Conservation (phyloP, 2,329 filamentous ascomycete genomes). For the Helotiales sp. region DNA sequence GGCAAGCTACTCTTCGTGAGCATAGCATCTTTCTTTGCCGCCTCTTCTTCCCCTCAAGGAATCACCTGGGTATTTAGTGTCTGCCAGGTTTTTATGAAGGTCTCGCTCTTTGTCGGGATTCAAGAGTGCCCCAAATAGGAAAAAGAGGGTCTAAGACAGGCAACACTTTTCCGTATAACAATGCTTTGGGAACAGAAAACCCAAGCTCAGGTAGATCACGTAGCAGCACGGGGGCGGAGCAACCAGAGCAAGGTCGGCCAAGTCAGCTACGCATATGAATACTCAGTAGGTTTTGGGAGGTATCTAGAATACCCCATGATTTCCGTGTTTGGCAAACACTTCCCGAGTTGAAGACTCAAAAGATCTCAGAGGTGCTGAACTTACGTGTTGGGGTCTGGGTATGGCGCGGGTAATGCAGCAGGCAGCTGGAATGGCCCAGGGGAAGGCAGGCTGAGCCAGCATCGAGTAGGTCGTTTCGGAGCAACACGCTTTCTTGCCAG, state of each 20-base stretch:
- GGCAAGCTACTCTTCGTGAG: conserved; percentile 1
- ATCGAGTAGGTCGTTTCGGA: neutral
- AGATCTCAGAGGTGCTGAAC: neutral
- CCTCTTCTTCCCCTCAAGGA: neutral
- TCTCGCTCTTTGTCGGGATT: neutral
- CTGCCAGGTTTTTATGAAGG: neutral
- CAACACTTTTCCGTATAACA: neutral
- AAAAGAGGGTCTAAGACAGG: neutral
- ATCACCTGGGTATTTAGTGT: neutral
- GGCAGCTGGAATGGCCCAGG: neutral
- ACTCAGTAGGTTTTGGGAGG: neutral
- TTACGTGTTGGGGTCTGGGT: neutral
- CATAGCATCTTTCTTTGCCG: neutral
- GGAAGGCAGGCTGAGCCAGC: neutral
- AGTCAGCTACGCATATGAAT: neutral
- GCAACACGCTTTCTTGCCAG: neutral
- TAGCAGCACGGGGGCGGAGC: neutral
- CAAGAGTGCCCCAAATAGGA: neutral
- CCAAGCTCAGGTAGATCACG: neutral
- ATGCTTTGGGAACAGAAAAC: neutral
- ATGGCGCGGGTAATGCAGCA: neutral
- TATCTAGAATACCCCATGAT: neutral
- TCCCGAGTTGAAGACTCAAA: neutral
- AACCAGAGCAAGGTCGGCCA: neutral
- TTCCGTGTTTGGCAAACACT: neutral